Conservation (phyloP, 2,329 filamentous ascomycete species). For the Talaromyces funiculosus region DNA sequence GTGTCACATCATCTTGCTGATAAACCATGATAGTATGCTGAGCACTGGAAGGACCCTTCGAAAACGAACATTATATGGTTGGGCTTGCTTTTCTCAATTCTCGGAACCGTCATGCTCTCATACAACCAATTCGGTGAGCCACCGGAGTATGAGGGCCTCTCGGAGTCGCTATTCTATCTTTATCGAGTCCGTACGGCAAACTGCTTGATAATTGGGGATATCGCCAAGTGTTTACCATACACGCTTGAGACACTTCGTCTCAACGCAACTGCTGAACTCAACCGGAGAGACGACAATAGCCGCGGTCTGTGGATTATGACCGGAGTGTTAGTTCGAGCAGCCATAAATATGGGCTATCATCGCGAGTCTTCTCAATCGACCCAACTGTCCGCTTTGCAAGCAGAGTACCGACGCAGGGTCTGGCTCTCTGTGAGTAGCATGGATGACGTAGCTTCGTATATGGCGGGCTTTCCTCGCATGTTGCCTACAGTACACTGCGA, state of each 20-base stretch:
- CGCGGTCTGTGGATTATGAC: slow-evolving; percentile 55
- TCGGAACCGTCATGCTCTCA: slow-evolving; percentile 59
- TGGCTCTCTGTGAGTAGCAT: slow-evolving; percentile 51
- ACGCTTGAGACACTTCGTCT: slow-evolving; percentile 58
- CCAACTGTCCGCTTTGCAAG: slow-evolving; percentile 55
- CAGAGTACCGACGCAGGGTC: slow-evolving; percentile 50
- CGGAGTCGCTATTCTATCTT: slow-evolving; percentile 41
- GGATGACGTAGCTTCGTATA: slow-evolving; percentile 60
- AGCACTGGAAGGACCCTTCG: slow-evolving; percentile 55
- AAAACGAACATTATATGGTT: slow-evolving; percentile 57
- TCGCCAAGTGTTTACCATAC: slow-evolving; percentile 55
- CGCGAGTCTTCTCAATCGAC: slow-evolving; percentile 54
- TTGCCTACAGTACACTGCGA: slow-evolving; percentile 59
- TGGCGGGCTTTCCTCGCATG: slow-evolving; percentile 63
- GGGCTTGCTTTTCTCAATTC: slow-evolving; percentile 57
- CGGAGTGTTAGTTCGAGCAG: slow-evolving; percentile 55
- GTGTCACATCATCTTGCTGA: neutral
- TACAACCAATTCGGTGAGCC: slow-evolving; percentile 57
- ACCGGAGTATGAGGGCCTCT: slow-evolving; percentile 56
- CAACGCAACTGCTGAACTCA: slow-evolving; percentile 57
- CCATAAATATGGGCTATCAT: slow-evolving; percentile 63
- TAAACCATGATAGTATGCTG: slow-evolving; percentile 47
- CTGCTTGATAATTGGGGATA: slow-evolving; percentile 56
- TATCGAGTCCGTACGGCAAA: slow-evolving; percentile 55
- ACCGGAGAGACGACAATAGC: slow-evolving; percentile 54